phyloP scores from a whole-genome alignment of 2,329 filamentous ascomycete species.

The Acephala macrosclerotiorum region DNA sequence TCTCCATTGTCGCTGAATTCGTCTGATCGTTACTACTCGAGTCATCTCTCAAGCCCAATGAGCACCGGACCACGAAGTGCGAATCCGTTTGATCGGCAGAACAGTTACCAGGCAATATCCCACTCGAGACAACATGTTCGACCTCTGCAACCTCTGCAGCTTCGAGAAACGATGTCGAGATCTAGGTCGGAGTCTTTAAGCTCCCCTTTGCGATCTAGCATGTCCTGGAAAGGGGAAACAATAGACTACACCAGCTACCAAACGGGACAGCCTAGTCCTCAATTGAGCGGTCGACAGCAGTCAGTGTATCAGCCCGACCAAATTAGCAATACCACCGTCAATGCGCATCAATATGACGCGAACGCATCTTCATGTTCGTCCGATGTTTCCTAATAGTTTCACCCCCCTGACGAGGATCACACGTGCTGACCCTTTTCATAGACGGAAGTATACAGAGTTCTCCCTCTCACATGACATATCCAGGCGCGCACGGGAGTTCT shows the following conservation, averaged over 20 bases:
- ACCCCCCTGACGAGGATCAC: constrained; percentile 35
- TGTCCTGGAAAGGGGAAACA: constrained; percentile 69
- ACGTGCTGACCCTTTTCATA: constrained; percentile 41
- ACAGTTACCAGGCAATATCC: constrained; percentile 55
- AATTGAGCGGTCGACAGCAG: constrained; percentile 54
- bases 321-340: constrained; percentile 50
- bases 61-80: constrained; percentile 57
- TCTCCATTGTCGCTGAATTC: constrained; percentile 64
- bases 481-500: constrained; percentile 49
- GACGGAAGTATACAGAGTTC: constrained; percentile 55
- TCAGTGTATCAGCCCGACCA: constrained; percentile 60
- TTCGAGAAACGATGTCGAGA: constrained; percentile 63
- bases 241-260: constrained; percentile 63
- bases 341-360: constrained; percentile 57
- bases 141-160: constrained; percentile 63
- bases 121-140: constrained; percentile 54
- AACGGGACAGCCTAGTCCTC: constrained; percentile 54
- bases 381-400: constrained; percentile 28
- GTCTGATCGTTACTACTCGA: constrained; percentile 60
- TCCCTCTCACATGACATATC: constrained; percentile 58
- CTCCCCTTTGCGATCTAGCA: constrained; percentile 64
- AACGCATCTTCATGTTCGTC: constrained; percentile 58
- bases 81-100: constrained; percentile 60
- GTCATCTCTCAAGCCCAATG: constrained; percentile 56
- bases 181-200: constrained; percentile 65